Percentiles rank a stretch among this genome's conserved stretches.
These are phyloP conservation scores for Exophiala aquamarina DNA, from an alignment of 2,329 filamentous ascomycete genomes.

Conservation along the genomic window DNA sequence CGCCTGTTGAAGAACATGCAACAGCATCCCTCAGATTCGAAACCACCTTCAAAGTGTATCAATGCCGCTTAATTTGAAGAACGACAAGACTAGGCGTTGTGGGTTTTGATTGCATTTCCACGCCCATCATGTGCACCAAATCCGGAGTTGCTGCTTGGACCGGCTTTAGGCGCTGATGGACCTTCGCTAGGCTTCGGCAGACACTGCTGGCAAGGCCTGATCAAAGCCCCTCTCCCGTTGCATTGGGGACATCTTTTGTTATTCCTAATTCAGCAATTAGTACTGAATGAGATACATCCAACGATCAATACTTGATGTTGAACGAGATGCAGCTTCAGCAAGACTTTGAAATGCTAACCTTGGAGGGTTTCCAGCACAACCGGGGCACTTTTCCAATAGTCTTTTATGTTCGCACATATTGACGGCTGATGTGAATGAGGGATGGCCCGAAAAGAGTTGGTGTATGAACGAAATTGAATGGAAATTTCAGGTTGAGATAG, in stretches of 20 bases:
- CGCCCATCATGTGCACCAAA: no score
- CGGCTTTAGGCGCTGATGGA: no score
- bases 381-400: slow-evolving; percentile 9
- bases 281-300: slow-evolving; percentile 2
- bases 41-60: no score
- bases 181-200: no score
- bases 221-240: slow-evolving; percentile 1
- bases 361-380: slow-evolving; percentile 18
- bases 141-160: no score
- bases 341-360: slow-evolving; percentile 7
- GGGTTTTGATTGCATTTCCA: no score
- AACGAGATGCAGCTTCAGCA: neutral
- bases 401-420: slow-evolving; percentile 20
- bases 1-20: no score
- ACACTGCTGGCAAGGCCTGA: no score
- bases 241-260: slow-evolving; percentile 7
- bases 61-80: no score
- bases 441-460: neutral
- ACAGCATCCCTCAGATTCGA: no score
- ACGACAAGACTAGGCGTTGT: no score
- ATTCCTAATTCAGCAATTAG: neutral
- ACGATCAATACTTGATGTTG: no score
- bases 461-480: neutral
- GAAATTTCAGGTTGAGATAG: slow-evolving; percentile 2
- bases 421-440: neutral